Conservation (phyloP, 169 alveolate species). For the Babesia bovis region DNA sequence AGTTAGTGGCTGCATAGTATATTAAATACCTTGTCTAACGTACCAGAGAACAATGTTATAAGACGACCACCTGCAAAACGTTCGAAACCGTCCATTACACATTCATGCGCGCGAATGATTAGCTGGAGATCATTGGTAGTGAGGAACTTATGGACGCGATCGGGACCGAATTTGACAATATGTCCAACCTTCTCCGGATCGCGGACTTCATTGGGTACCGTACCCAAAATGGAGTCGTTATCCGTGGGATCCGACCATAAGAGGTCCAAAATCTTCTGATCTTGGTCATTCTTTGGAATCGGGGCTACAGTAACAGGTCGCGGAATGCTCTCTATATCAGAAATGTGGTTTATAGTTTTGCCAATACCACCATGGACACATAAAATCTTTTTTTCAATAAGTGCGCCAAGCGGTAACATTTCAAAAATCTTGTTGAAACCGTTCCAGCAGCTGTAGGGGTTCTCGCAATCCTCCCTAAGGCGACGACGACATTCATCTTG, state of each 20-base stretch:
- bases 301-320: conserved; percentile 95
- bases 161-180: conserved; percentile 97
- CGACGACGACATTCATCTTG: conserved; percentile 97
- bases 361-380: conserved; percentile 99
- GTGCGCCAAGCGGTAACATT: conserved; percentile 98
- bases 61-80: conserved; percentile 99
- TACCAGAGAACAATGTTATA: conserved; percentile 93
- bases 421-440: conserved; percentile 95
- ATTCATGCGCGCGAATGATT: conserved; percentile 97
- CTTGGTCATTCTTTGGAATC: conserved; percentile 86
- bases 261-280: conserved; percentile 82
- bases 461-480: conserved; percentile 94
- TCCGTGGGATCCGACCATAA: conserved; percentile 98
- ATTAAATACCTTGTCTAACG: neutral
- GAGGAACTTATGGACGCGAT: conserved; percentile 88
- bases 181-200: conserved; percentile 99
- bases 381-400: conserved; percentile 94
- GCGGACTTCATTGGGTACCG: conserved; percentile 95
- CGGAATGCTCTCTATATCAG: conserved; percentile 87
- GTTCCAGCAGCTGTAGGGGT: conserved; percentile 91
- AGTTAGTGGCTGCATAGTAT: conserved; percentile 91
- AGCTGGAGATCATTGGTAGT: conserved; percentile 81
- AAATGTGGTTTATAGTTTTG: conserved; percentile 83
- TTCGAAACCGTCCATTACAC: conserved; percentile 99
- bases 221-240: conserved; percentile 95